Conservation (phyloP, 139 green algal genomes). For the Spirogloea muscicola region DNA sequence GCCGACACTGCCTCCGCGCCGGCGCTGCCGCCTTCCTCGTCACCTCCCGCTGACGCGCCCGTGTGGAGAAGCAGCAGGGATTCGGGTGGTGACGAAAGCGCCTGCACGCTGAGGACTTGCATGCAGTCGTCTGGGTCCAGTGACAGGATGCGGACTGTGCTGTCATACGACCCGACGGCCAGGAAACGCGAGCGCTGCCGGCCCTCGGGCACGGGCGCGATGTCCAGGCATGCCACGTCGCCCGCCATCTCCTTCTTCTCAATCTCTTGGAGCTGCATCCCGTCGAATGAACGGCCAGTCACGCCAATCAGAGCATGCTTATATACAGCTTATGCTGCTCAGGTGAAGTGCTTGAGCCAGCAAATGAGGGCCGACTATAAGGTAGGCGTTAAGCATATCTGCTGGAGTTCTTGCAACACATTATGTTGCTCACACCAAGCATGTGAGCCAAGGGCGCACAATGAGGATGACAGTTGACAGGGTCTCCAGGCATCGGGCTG, state of each 20-base stretch:
- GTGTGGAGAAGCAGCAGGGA: slow-evolving; percentile 50
- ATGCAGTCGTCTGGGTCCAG: slow-evolving; percentile 81
- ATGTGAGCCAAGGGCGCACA: no score
- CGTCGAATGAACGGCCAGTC: no score
- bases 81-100: slow-evolving; percentile 32
- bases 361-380: no score
- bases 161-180: slow-evolving; percentile 80
- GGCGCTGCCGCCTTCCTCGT: slow-evolving; percentile 35
- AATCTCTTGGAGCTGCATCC: slow-evolving; percentile 83
- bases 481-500: no score
- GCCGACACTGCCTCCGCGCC: slow-evolving; percentile 38
- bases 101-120: slow-evolving; percentile 61
- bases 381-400: no score
- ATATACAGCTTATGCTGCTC: no score
- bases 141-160: slow-evolving; percentile 79
- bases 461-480: no score
- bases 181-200: slow-evolving; percentile 75
- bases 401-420: no score
- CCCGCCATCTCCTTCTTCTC: slow-evolving; percentile 88
- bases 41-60: slow-evolving; percentile 25
- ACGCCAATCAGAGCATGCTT: no score
- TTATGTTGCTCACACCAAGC: no score
- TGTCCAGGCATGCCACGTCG: slow-evolving; percentile 80
- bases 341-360: no score
- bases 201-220: slow-evolving; percentile 77